Conservation (phyloP, 139 green algal species). For the Chlorella sp. region DNA sequence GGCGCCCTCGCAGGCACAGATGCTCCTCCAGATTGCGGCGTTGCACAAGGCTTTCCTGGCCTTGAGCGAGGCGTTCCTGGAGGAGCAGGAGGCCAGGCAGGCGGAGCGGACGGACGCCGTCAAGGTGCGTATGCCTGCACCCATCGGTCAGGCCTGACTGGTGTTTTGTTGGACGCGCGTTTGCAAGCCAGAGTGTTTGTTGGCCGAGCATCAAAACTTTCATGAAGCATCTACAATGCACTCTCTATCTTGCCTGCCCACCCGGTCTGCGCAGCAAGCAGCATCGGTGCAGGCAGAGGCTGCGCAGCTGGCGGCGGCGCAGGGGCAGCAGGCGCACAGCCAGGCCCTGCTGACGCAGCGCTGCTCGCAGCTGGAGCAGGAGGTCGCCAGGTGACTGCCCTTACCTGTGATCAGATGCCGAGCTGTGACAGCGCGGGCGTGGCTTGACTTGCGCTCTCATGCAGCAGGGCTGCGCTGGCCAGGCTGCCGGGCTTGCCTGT, state of each 20-base stretch:
- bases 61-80: slow-evolving; percentile 36
- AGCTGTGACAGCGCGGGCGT: too few relatives aligned
- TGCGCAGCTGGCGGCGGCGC: not conserved
- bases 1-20: not conserved
- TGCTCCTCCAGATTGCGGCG: slow-evolving; percentile 28
- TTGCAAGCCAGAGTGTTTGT: too few relatives aligned
- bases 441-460: too few relatives aligned
- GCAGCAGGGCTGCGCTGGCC: too few relatives aligned
- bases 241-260: too few relatives aligned
- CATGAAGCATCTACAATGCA: too few relatives aligned
- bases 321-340: not conserved
- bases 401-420: too few relatives aligned
- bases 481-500: too few relatives aligned
- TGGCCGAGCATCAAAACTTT: too few relatives aligned
- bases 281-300: slow-evolving; percentile 2
- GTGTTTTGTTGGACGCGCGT: too few relatives aligned
- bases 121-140: not conserved
- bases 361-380: not conserved
- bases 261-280: not conserved
- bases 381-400: not conserved
- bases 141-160: not conserved
- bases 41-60: slow-evolving; percentile 45
- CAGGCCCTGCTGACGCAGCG: not conserved
- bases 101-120: not conserved
- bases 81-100: slow-evolving; percentile 10